Percentiles rank a stretch among this genome's conserved stretches.
Evolutionary conservation across 345 rosid genomes (phyloP).

Genomic region (Salix caprea): DNA sequence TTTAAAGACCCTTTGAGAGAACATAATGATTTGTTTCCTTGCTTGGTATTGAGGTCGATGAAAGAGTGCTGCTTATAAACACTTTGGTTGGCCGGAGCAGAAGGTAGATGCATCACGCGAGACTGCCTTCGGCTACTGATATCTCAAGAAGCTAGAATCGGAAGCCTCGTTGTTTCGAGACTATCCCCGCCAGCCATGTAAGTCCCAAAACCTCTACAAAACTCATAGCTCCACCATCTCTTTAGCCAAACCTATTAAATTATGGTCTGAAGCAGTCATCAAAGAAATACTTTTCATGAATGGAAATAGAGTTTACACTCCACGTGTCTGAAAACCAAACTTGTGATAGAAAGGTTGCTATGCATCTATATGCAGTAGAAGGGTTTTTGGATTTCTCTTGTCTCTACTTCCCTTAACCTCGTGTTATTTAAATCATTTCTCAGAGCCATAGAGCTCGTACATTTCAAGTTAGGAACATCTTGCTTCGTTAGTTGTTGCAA

Average conservation of each 20-base stretch:
- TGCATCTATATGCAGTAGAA: too few relatives aligned
- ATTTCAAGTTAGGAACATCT: not conserved
- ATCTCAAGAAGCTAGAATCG: conserved; percentile 68
- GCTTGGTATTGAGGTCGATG: conserved; percentile 56
- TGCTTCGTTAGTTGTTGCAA: not conserved
- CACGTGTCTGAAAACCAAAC: not conserved
- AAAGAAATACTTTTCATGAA: not conserved
- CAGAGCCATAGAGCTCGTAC: not conserved
- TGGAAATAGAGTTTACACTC: not conserved
- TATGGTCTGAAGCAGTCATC: too few relatives aligned
- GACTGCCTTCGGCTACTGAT: conserved; percentile 90
- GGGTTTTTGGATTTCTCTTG: not conserved
- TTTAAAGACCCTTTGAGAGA: too few relatives aligned
- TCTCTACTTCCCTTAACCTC: not conserved
- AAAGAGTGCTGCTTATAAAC: conserved; percentile 79
- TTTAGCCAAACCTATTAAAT: too few relatives aligned
- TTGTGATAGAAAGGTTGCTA: too few relatives aligned
- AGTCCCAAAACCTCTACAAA: too few relatives aligned
- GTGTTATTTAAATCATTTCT: not conserved
- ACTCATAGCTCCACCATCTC: too few relatives aligned
- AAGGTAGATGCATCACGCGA: conserved; percentile 86
- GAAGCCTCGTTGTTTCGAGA: conserved; percentile 82
- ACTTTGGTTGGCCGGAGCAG: conserved; percentile 91
- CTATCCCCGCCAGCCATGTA: conserved; percentile 55
- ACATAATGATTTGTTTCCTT: too few relatives aligned